Conservation (phyloP, 805 yeast species). For the Lipomyces chichibuensis region DNA sequence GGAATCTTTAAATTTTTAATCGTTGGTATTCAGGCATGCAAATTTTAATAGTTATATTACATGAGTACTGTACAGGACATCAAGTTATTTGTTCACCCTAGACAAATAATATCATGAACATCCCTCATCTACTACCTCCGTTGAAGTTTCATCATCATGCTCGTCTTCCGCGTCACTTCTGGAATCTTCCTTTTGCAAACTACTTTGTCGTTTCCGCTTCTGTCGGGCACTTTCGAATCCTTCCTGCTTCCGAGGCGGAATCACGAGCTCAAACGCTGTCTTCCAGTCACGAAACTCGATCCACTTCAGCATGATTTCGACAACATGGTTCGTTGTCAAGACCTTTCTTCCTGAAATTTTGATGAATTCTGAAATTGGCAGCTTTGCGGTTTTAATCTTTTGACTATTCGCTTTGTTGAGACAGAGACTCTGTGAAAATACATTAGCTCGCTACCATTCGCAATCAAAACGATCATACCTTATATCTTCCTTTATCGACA, state of each 20-base stretch:
- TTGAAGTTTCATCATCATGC: neutral
- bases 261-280: conserved; percentile 77
- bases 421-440: conserved; percentile 63
- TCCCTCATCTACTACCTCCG: neutral
- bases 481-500: conserved; percentile 83
- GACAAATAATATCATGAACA: neutral
- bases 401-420: conserved; percentile 74
- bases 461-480: conserved; percentile 9
- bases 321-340: conserved; percentile 93
- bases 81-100: neutral
- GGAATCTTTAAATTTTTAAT: conserved; percentile 17
- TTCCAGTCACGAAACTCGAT: conserved; percentile 82
- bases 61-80: neutral
- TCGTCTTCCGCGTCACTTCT: neutral
- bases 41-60: neutral
- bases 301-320: conserved; percentile 81
- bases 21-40: neutral
- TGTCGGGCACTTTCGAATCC: conserved; percentile 35
- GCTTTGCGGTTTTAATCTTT: conserved; percentile 70
- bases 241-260: conserved; percentile 73
- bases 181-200: neutral
- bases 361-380: conserved; percentile 87
- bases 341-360: conserved; percentile 84
- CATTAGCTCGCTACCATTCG: neutral
- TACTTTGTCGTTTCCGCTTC: conserved; percentile 33